Percentiles rank a stretch among this genome's conserved stretches.
Conservation (phyloP, 305 asterid genomes). For the Fraxinus sp. region DNA sequence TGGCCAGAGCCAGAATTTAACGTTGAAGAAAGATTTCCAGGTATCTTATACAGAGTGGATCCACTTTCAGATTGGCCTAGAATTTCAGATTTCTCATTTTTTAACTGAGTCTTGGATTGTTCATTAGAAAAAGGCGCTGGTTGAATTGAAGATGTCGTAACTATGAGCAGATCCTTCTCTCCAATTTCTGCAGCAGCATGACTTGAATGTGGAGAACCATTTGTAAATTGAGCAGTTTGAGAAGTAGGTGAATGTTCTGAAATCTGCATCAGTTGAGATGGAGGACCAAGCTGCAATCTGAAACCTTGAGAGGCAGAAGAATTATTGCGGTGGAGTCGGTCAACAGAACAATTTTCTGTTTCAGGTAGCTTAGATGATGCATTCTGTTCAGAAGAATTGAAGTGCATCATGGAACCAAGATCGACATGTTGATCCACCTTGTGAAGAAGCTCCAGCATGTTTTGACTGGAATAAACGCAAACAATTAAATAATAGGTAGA, state of each 20-base stretch:
- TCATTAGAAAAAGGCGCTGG: constrained; percentile 43
- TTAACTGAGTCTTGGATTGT: constrained; percentile 37
- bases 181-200: constrained; percentile 40
- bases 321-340: constrained; percentile 45
- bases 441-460: constrained; percentile 87
- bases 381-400: constrained; percentile 37
- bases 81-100: constrained; percentile 35
- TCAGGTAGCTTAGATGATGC: constrained; percentile 50
- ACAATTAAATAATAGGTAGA: constrained; percentile 15
- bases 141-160: constrained; percentile 41
- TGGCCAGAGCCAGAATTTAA: constrained; percentile 43
- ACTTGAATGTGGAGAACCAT: constrained; percentile 29
- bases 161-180: constrained; percentile 38
- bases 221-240: constrained; percentile 33
- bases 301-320: constrained; percentile 71
- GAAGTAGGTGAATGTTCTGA: constrained; percentile 41
- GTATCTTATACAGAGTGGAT: constrained; percentile 30
- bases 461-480: constrained; percentile 52
- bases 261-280: constrained; percentile 50
- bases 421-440: constrained; percentile 70
- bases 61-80: constrained; percentile 33
- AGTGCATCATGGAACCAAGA: constrained; percentile 37
- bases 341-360: constrained; percentile 43
- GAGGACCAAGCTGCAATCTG: constrained; percentile 92
- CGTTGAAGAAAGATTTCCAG: constrained; percentile 47